Conservation (phyloP, 75 land plant species). For the Pinus albicaulis region DNA sequence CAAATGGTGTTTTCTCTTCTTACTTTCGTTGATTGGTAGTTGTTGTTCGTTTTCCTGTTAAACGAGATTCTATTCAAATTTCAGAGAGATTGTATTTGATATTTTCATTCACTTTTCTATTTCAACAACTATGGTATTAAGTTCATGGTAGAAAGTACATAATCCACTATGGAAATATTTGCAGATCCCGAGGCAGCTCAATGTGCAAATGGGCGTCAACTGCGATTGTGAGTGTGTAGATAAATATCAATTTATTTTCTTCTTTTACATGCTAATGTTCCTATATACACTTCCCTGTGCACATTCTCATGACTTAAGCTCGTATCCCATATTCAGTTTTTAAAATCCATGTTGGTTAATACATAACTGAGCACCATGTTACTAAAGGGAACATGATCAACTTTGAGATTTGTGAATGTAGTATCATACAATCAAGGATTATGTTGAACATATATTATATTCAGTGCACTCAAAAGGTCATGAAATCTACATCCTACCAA, state of each 20-base stretch:
- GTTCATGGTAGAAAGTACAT: neutral
- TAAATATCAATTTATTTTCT: constrained; percentile 1
- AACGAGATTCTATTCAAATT: neutral
- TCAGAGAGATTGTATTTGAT: neutral
- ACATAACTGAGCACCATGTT: neutral
- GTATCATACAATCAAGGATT: neutral
- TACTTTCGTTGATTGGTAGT: neutral
- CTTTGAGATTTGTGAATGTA: neutral
- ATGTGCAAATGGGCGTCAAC: constrained; percentile 67
- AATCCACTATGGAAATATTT: neutral
- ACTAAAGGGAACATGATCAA: neutral
- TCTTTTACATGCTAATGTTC: neutral
- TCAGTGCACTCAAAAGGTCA: neutral
- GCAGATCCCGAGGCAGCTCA: constrained; percentile 69
- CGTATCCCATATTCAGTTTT: neutral
- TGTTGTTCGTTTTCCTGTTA: neutral
- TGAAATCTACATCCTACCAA: neutral
- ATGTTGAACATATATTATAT: neutral
- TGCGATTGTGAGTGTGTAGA: constrained; percentile 77
- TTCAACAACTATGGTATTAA: neutral
- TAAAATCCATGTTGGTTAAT: neutral
- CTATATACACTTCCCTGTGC: neutral
- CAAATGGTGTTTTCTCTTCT: neutral
- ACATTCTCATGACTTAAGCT: neutral
- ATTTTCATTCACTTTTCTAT: neutral